phyloP scores from a whole-genome alignment of 2,329 filamentous ascomycete species.

The Colletotrichum godetiae region DNA sequence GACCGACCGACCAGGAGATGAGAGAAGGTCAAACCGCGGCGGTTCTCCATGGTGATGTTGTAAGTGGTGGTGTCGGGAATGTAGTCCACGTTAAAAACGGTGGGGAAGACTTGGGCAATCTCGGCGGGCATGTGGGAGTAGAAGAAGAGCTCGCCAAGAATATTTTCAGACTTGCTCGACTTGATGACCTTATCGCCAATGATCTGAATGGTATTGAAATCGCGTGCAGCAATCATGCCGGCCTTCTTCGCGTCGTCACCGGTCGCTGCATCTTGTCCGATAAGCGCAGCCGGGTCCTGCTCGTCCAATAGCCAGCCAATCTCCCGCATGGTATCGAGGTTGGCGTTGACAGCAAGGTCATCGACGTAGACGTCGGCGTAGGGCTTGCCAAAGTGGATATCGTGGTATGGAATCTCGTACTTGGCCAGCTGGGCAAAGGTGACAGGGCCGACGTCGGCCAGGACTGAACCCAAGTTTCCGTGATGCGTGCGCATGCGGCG shows the following conservation, averaged over 20 bases:
- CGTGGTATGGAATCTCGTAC: constrained; percentile 44
- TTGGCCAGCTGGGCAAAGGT: constrained; percentile 42
- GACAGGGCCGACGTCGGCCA: constrained; percentile 41
- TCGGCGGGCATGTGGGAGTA: constrained; percentile 44
- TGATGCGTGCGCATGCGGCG: constrained; percentile 43
- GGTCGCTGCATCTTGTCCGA: constrained; percentile 26
- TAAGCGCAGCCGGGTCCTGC: constrained; percentile 32
- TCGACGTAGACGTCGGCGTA: constrained; percentile 46
- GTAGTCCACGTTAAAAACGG: constrained; percentile 42
- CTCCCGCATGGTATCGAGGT: constrained; percentile 43
- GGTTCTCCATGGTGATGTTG: constrained; percentile 44
- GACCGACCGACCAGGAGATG: constrained; percentile 45
- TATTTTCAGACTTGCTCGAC: constrained; percentile 44
- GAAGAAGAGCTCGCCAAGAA: constrained; percentile 47
- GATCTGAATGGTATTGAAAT: constrained; percentile 46
- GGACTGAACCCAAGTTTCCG: constrained; percentile 42
- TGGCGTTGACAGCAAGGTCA: constrained; percentile 42
- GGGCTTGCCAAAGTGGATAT: constrained; percentile 45
- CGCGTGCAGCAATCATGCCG: constrained; percentile 43
- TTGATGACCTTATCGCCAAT: constrained; percentile 45
- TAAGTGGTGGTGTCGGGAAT: constrained; percentile 41
- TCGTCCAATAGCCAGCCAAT: constrained; percentile 45
- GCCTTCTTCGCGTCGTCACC: constrained; percentile 39
- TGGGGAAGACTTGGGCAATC: constrained; percentile 39
- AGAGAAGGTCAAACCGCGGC: constrained; percentile 42